A percentile compares a stretch with the other conserved stretches of the same genome.
Evolutionary conservation across 2,329 filamentous ascomycete genomes (phyloP).

Genomic region (Phialophora verrucosa): DNA sequence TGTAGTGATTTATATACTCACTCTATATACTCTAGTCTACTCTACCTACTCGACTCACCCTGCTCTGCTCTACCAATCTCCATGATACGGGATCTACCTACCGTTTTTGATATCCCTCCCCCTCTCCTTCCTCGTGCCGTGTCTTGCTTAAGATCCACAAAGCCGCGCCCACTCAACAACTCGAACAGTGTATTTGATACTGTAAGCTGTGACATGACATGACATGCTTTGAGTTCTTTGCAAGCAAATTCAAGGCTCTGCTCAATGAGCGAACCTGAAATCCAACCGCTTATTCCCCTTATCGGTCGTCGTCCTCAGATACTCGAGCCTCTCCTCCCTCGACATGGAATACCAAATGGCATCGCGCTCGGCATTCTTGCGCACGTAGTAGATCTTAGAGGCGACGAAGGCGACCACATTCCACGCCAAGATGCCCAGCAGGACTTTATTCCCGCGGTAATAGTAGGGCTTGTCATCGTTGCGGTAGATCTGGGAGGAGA

Average conservation of each 20-base stretch:
- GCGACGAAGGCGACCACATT: slow-evolving; percentile 59
- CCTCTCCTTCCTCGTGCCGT: neutral
- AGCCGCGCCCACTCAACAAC: neutral
- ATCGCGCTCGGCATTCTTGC: slow-evolving; percentile 47
- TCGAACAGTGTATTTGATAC: neutral
- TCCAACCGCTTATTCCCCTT: slow-evolving; percentile 62
- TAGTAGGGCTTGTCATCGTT: slow-evolving; percentile 62
- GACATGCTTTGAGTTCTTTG: neutral
- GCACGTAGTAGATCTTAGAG: slow-evolving; percentile 49
- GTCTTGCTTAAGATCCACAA: neutral
- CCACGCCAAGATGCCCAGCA: slow-evolving; percentile 56
- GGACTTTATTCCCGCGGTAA: slow-evolving; percentile 55
- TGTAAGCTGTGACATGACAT: neutral
- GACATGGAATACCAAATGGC: slow-evolving; percentile 50
- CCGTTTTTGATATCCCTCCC: neutral
- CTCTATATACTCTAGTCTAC: neutral
- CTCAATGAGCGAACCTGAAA: slow-evolving; percentile 59
- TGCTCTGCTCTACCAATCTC: no score
- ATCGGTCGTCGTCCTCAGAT: slow-evolving; percentile 57
- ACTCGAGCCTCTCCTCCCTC: slow-evolving; percentile 55
- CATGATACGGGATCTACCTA: no score
- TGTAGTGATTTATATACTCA: neutral
- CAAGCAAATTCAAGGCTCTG: neutral
- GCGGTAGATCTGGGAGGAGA: slow-evolving; percentile 59
- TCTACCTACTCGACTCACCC: neutral